Percentiles rank a stretch among this genome's conserved stretches.
These are phyloP conservation scores for Cynara cardunculus DNA, from an alignment of 129 eudicot genomes.

Conservation along the genomic window DNA sequence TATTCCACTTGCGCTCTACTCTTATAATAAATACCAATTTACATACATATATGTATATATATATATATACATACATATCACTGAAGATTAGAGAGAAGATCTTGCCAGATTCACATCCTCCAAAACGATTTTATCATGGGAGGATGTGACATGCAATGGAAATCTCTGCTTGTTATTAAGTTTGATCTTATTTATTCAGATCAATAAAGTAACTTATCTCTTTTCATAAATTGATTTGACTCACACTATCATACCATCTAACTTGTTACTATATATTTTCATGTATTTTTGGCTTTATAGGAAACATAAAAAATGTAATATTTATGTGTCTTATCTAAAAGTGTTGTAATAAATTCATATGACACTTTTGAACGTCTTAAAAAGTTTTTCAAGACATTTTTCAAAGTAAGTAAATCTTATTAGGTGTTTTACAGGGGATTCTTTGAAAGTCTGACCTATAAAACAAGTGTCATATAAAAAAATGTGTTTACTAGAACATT, in stretches of 20 bases:
- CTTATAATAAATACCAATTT: conserved; percentile 4
- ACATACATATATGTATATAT: too few relatives aligned
- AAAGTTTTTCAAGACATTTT: too few relatives aligned
- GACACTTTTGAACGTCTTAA: too few relatives aligned
- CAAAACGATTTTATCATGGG: conserved; percentile 7
- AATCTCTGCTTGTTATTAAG: not conserved
- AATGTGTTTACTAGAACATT: too few relatives aligned
- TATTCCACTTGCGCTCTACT: not conserved
- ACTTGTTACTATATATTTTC: not conserved
- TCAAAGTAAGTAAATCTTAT: too few relatives aligned
- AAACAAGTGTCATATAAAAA: too few relatives aligned
- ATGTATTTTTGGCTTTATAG: not conserved
- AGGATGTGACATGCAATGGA: not conserved
- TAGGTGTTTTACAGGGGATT: too few relatives aligned
- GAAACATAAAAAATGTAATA: too few relatives aligned
- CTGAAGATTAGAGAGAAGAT: conserved; percentile 11
- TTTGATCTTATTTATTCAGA: not conserved
- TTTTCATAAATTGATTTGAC: not conserved
- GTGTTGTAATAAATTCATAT: too few relatives aligned
- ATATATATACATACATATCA: not conserved
- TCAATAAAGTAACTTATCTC: not conserved
- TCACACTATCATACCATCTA: not conserved
- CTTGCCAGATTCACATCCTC: conserved; percentile 10
- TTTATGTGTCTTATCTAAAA: too few relatives aligned
- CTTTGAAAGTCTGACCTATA: too few relatives aligned